Percentiles rank a stretch among this genome's conserved stretches.
These are phyloP conservation scores for Mycena maculata DNA, from an alignment of 768 basidiomycete genomes.

Conservation along the genomic window DNA sequence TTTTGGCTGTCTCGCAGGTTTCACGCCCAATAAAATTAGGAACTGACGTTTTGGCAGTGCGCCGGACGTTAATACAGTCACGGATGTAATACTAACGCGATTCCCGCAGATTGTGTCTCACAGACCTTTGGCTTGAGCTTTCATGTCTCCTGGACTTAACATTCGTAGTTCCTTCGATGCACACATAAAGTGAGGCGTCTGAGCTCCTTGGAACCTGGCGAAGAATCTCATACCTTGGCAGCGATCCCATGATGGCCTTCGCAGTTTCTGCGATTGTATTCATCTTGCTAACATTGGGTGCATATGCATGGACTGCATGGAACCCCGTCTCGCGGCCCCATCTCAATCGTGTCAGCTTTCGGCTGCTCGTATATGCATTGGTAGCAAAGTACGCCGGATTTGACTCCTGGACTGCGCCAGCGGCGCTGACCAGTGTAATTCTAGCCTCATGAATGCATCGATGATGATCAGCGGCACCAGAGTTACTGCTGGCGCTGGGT, in stretches of 20 bases:
- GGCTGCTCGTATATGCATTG: slow-evolving; percentile 20
- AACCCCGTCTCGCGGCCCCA: slow-evolving; percentile 10
- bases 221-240: background rate
- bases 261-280: background rate
- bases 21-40: no score
- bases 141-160: slow-evolving; percentile 8
- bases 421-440: background rate
- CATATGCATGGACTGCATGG: slow-evolving; percentile 9
- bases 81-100: no score
- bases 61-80: no score
- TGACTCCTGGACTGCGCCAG: background rate
- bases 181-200: background rate
- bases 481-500: background rate
- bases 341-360: slow-evolving; percentile 25
- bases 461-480: background rate
- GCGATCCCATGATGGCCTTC: background rate
- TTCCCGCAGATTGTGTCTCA: no score
- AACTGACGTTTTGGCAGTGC: no score
- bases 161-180: slow-evolving; percentile 3
- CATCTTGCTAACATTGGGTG: background rate
- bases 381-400: background rate
- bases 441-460: background rate
- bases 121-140: background rate
- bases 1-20: no score
- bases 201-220: no score